Percentiles rank a stretch among this genome's conserved stretches.
These are phyloP conservation scores for Pyrenophora teres DNA, from an alignment of 2,329 filamentous ascomycete species.

Conservation along the genomic window DNA sequence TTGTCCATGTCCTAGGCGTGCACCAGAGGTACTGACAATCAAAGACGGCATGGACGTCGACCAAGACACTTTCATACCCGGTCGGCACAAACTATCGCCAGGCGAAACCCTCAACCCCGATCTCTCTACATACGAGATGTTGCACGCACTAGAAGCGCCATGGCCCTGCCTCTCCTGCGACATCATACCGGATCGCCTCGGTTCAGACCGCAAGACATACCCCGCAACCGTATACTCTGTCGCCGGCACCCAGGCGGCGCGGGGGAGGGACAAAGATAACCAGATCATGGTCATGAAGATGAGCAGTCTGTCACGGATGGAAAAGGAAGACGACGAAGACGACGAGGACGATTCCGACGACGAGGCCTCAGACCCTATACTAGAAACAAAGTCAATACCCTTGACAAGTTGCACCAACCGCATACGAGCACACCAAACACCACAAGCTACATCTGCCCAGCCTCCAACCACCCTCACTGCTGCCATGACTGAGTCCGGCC, in stretches of 20 bases:
- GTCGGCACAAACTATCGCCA: constrained; percentile 85
- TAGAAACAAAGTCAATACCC: constrained; percentile 90
- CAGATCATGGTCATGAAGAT: constrained; percentile 96
- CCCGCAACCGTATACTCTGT: constrained; percentile 95
- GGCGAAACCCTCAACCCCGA: constrained; percentile 92
- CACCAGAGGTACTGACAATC: constrained; percentile 4
- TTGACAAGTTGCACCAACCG: constrained; percentile 89
- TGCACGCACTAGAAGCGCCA: constrained; percentile 89
- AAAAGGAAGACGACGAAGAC: constrained; percentile 73
- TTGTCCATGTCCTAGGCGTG: constrained; percentile 18
- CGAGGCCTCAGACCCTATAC: constrained; percentile 78
- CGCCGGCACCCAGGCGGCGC: constrained; percentile 89
- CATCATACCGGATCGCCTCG: constrained; percentile 81
- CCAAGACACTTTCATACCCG: constrained; percentile 93
- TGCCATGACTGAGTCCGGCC: constrained; percentile 86
- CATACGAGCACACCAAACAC: constrained; percentile 82
- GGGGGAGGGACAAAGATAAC: constrained; percentile 77
- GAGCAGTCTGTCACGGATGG: constrained; percentile 87
- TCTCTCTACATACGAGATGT: constrained; percentile 94
- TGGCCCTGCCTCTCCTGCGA: constrained; percentile 99
- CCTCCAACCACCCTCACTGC: constrained; percentile 85
- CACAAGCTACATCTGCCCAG: constrained; percentile 69
- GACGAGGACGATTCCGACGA: constrained; percentile 72
- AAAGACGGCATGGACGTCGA: constrained; percentile 87
- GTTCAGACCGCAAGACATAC: constrained; percentile 88